Evolutionary conservation across 257 asterid genomes (phyloP).

Genomic region (Henckelia pumila): DNA sequence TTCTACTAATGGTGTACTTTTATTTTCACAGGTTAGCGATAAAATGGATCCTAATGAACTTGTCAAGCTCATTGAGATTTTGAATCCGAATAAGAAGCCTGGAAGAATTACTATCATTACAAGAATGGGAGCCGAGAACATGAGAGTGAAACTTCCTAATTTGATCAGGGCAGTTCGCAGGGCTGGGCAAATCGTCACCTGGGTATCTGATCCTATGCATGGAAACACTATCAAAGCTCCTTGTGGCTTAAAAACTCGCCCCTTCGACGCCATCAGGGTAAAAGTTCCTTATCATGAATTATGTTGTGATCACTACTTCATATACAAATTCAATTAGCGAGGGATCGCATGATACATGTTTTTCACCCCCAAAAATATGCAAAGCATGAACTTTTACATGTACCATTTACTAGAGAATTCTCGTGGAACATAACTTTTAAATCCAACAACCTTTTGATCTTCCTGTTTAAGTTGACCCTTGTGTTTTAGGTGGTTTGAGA

Average conservation of each 20-base stretch:
- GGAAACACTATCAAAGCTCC: conserved; percentile 94
- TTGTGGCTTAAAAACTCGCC: conserved; percentile 80
- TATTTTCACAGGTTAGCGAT: conserved; percentile 60
- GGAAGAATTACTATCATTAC: conserved; percentile 81
- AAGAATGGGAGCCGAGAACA: conserved; percentile 90
- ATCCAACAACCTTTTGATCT: neutral
- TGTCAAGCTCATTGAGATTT: conserved; percentile 68
- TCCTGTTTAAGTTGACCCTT: neutral
- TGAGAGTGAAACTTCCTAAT: conserved; percentile 87
- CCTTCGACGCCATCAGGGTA: conserved; percentile 84
- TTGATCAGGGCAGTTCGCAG: conserved; percentile 78
- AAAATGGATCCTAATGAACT: conserved; percentile 76
- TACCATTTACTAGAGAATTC: neutral
- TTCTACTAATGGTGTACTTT: conserved; percentile 20
- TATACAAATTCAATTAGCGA: no score
- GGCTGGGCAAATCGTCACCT: conserved; percentile 76
- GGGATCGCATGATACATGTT: neutral
- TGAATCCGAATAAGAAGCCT: conserved; percentile 69
- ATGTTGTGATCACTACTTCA: no score
- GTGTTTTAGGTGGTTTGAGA: no score
- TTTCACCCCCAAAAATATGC: no score
- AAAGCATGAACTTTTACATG: neutral
- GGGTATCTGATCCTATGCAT: conserved; percentile 93
- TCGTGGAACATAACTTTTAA: neutral
- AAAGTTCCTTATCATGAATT: conserved; percentile 17